Percentiles rank a stretch among this genome's conserved stretches.
Evolutionary conservation across 352 stramenopile genomes (phyloP).

Genomic region (Globisporangium yorkense): DNA sequence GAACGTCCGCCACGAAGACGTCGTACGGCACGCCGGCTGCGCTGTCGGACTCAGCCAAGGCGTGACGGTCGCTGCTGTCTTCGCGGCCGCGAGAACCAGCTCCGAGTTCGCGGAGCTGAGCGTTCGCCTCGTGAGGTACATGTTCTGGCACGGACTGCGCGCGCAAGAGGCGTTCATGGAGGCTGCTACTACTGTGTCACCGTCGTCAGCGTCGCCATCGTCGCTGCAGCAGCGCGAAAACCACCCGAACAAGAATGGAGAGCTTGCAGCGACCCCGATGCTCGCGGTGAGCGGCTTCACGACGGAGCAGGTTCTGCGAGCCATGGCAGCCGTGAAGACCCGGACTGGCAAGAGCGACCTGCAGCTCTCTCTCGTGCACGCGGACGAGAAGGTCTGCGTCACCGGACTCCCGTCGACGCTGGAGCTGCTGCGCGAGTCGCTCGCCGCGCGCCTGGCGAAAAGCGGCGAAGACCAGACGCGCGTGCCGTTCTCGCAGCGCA

Average conservation of each 20-base stretch:
- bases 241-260: background rate
- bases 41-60: conserved; percentile 78
- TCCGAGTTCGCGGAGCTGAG: conserved; percentile 43
- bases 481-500: conserved; percentile 75
- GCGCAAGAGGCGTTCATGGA: conserved; percentile 51
- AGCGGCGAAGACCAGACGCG: conserved; percentile 61
- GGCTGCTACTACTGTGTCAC: conserved; percentile 4
- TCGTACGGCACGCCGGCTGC: conserved; percentile 35
- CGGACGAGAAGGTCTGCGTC: conserved; percentile 47
- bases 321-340: conserved; percentile 41
- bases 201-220: too few species aligned
- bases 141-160: conserved; percentile 81
- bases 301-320: conserved; percentile 43
- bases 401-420: conserved; percentile 61
- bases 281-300: conserved; percentile 55
- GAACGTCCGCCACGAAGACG: conserved; percentile 45
- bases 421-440: conserved; percentile 36
- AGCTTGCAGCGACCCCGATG: conserved; percentile 52
- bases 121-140: conserved; percentile 55
- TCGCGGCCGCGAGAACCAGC: conserved; percentile 45
- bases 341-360: conserved; percentile 44
- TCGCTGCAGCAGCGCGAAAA: background rate
- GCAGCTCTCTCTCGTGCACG: conserved; percentile 75
- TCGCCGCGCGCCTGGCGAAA: conserved; percentile 45
- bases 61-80: conserved; percentile 61